Conservation (phyloP, 2,329 filamentous ascomycete genomes). For the Exophiala sideris region DNA sequence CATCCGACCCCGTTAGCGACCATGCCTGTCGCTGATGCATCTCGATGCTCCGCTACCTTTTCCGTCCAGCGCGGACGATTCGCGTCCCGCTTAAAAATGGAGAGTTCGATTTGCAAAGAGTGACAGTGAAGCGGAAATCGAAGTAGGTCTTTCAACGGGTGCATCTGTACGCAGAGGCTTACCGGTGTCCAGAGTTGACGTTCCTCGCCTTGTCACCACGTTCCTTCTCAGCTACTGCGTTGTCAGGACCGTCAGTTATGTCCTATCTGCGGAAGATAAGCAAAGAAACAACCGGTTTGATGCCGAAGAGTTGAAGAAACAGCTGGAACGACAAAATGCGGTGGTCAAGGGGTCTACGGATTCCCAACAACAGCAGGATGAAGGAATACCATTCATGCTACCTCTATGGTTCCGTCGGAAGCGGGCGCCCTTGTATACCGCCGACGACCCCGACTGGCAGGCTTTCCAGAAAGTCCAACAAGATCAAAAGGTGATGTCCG, state of each 20-base stretch:
- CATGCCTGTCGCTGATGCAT: constrained; percentile 13
- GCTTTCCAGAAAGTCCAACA: constrained; percentile 20
- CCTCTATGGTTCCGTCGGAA: constrained; percentile 25
- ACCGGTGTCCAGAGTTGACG: constrained; percentile 9
- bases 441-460: constrained; percentile 26
- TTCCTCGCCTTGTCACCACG: constrained; percentile 23
- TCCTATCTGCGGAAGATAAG: constrained; percentile 5
- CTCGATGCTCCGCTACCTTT: constrained; percentile 27
- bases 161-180: background rate
- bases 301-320: background rate
- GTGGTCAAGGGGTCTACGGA: background rate
- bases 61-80: constrained; percentile 25
- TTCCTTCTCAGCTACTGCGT: constrained; percentile 23
- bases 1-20: constrained; percentile 8
- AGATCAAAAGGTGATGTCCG: constrained; percentile 22
- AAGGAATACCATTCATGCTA: constrained; percentile 17
- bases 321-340: background rate
- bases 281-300: background rate
- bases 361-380: background rate
- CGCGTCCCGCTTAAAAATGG: constrained; percentile 26
- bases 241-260: constrained; percentile 12
- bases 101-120: constrained; percentile 20
- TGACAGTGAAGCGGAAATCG: constrained; percentile 20
- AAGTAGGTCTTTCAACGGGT: constrained; percentile 11
- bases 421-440: constrained; percentile 5